Base-by-base conservation (phyloP, 192 early-diverging fungal genomes). In the Podila verticillata region DNA sequence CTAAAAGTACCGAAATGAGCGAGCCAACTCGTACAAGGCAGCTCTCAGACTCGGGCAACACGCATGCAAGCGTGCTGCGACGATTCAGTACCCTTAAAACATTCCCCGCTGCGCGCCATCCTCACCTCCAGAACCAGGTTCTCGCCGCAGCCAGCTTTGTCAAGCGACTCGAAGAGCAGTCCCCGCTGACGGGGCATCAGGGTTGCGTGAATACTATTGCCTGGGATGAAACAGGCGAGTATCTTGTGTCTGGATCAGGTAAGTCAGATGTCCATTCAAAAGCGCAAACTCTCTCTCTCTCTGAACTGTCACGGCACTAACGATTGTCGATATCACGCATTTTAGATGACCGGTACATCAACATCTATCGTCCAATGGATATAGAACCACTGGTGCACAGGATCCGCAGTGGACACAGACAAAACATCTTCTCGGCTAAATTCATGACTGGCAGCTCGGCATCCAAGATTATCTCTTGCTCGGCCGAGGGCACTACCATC, bases 391-490 rank as follows among this genome's bases (percentile, higher is more conserved):
- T 82, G 15, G 39, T 85, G 5, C 84, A 85, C 58, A 77, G 73
- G 48, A 77, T 84, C 44, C 84, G 74, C 13, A 85, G 84, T 22
- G 92, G 93, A 26, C 94, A 95, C 82, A 60, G 66, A n/a, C 88
- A 88, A 51, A 93, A 95, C 32, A 90, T 95, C 12, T 95, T 95
- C 82, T 91, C 91, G 71, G 89, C 93, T 20, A 90, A 90, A 67
- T 87, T 91, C 39, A 73, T 95, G 83, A 88, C 89, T 0, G 54
- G 73, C 4, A 90, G 90, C 35, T 87, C 84, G 26, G 91, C 91
- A 32, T 70, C 83, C 6, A 61, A 85, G 15, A 83, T 93, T 28
- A 72, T 93, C 24, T 89, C 90, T 3, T 92, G 90, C 59, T 89
- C 92, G 0, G 89, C 86, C 58, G 90, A 93, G 60, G 80, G 84